Percentiles rank a stretch among this genome's conserved stretches.
These are phyloP conservation scores for Hippophae rhamnoides DNA, from an alignment of 306 rosid species.

Conservation along the genomic window DNA sequence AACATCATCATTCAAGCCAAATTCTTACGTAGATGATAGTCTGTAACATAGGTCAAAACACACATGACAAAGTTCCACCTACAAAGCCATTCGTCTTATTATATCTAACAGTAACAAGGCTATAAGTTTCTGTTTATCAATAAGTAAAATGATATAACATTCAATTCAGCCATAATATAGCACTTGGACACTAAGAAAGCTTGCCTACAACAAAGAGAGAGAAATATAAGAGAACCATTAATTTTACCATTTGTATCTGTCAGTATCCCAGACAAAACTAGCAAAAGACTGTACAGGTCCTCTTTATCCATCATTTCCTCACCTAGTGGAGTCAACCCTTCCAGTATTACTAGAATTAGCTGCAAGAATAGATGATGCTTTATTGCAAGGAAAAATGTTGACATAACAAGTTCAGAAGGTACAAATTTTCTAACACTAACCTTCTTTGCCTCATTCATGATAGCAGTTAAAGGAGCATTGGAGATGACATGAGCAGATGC, in stretches of 20 bases:
- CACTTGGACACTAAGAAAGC: background rate
- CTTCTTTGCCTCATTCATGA: constrained; percentile 69
- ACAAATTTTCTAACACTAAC: constrained; percentile 33
- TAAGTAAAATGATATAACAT: too few relatives aligned
- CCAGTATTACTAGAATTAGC: constrained; percentile 70
- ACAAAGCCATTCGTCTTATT: too few relatives aligned
- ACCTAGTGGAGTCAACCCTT: constrained; percentile 51
- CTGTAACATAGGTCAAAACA: too few relatives aligned
- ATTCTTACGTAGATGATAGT: too few relatives aligned
- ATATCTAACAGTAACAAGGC: too few relatives aligned
- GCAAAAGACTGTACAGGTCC: constrained; percentile 58
- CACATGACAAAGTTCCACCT: too few relatives aligned
- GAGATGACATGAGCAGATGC: constrained; percentile 61
- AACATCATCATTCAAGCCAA: too few relatives aligned
- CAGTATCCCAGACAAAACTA: constrained; percentile 80
- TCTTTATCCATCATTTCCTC: constrained; percentile 60
- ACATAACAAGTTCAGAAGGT: background rate
- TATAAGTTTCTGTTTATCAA: too few relatives aligned
- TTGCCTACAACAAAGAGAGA: background rate
- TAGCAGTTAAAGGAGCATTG: constrained; percentile 58
- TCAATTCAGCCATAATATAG: too few relatives aligned
- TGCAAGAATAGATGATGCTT: constrained; percentile 38
- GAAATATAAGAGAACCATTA: background rate
- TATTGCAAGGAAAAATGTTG: background rate
- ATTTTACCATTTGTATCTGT: constrained; percentile 65